A percentile compares a stretch with the other conserved stretches of the same genome.
These are phyloP conservation scores for Trichocomaceae sp. DNA, from an alignment of 2,329 filamentous ascomycete species.

Conservation along the genomic window DNA sequence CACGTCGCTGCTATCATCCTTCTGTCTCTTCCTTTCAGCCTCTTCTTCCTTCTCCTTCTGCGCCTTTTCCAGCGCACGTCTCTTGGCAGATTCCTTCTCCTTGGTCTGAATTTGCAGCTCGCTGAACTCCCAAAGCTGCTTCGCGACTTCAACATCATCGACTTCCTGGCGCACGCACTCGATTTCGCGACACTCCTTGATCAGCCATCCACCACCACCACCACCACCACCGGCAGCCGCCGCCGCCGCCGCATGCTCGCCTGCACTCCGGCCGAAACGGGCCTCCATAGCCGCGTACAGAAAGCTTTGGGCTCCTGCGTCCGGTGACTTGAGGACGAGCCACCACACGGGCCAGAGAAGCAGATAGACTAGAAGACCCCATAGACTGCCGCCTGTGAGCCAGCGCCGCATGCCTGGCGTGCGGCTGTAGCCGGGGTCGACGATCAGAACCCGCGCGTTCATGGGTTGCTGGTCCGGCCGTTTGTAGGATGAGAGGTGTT, in stretches of 20 bases:
- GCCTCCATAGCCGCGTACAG: slow-evolving; percentile 77
- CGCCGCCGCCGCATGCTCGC: not conserved
- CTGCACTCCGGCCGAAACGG: slow-evolving; percentile 52
- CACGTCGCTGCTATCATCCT: not conserved
- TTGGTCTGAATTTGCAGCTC: slow-evolving; percentile 74
- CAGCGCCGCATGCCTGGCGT: slow-evolving; percentile 84
- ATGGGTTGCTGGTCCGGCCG: slow-evolving; percentile 75
- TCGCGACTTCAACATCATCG: slow-evolving; percentile 68
- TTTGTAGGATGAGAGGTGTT: slow-evolving; percentile 77
- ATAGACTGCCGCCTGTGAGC: slow-evolving; percentile 75
- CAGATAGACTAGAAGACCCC: slow-evolving; percentile 71
- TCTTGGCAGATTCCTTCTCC: slow-evolving; percentile 70
- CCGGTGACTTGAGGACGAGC: slow-evolving; percentile 77
- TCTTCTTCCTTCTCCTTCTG: slow-evolving; percentile 23
- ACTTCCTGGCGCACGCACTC: slow-evolving; percentile 67
- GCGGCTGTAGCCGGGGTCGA: slow-evolving; percentile 76
- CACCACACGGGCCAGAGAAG: slow-evolving; percentile 74
- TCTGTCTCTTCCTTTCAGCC: not conserved
- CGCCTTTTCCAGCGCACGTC: slow-evolving; percentile 54
- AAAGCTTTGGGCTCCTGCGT: slow-evolving; percentile 79
- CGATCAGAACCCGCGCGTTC: slow-evolving; percentile 76
- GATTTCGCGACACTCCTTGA: slow-evolving; percentile 84
- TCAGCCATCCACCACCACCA: slow-evolving; percentile 59
- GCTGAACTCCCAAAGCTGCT: slow-evolving; percentile 83
- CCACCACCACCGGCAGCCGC: too few species aligned